Evolutionary conservation across 176 grass and related monocot genomes (phyloP).

Genomic region (Hordeum marinum): DNA sequence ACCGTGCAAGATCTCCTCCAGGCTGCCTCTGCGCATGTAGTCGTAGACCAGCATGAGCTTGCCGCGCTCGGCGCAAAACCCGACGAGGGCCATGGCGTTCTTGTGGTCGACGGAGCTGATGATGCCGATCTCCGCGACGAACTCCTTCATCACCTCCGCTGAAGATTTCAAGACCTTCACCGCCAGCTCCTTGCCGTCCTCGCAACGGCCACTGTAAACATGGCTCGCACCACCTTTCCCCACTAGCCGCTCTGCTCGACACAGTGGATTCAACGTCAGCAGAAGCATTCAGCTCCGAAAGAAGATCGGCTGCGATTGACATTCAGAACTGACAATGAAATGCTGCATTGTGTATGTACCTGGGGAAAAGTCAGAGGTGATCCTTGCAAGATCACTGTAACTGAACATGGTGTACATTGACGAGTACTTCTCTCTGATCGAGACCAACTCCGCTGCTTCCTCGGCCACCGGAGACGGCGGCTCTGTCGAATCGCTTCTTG

Average conservation of each 20-base stretch:
- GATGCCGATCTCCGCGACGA: slow-evolving; percentile 70
- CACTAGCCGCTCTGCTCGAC: slow-evolving; percentile 39
- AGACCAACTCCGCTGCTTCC: slow-evolving; percentile 27
- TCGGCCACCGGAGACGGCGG: not conserved
- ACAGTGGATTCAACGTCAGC: not conserved
- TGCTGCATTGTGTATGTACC: slow-evolving; percentile 20
- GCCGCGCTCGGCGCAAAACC: slow-evolving; percentile 59
- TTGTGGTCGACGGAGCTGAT: slow-evolving; percentile 47
- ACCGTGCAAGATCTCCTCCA: slow-evolving; percentile 79
- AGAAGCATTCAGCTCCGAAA: not conserved
- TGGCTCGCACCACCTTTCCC: slow-evolving; percentile 74
- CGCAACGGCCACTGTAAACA: slow-evolving; percentile 46
- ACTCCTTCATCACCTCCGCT: slow-evolving; percentile 45
- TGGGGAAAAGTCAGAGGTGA: slow-evolving; percentile 64
- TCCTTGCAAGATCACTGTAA: slow-evolving; percentile 48
- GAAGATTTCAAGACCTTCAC: slow-evolving; percentile 74
- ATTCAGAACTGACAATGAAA: not conserved
- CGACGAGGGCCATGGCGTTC: slow-evolving; percentile 63
- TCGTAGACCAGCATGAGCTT: slow-evolving; percentile 76
- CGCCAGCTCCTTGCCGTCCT: slow-evolving; percentile 52
- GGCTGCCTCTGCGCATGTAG: slow-evolving; percentile 70
- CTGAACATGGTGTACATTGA: slow-evolving; percentile 62
- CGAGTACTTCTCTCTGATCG: slow-evolving; percentile 55
- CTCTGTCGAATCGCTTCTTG: not conserved
- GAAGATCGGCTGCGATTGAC: not conserved